Conservation (phyloP, 106 monocot species). For the Dioscorea zingiberensis region DNA sequence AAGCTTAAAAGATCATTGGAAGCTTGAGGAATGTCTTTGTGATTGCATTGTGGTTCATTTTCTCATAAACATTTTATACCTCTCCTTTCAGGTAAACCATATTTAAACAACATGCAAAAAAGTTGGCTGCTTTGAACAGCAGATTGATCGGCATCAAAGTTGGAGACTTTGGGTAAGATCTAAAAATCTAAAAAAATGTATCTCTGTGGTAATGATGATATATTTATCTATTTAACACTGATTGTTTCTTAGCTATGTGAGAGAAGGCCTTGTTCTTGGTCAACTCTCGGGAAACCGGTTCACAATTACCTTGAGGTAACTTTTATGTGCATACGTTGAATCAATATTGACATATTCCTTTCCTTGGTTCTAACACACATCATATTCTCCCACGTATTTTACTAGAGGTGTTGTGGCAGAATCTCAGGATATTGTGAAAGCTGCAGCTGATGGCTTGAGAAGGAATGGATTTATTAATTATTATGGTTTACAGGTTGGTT, state of each 20-base stretch:
- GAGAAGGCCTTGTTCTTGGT: conserved; percentile 91
- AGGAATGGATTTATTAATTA: conserved; percentile 93
- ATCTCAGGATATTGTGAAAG: conserved; percentile 61
- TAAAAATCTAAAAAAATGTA: neutral
- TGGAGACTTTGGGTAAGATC: conserved; percentile 77
- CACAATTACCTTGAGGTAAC: conserved; percentile 87
- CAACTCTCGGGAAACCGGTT: conserved; percentile 87
- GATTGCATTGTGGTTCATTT: no score
- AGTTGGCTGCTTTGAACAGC: conserved; percentile 69
- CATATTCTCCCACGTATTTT: neutral
- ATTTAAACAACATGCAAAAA: conserved; percentile 83
- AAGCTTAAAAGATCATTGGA: no score
- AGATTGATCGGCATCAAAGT: conserved; percentile 87
- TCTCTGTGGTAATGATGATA: no score
- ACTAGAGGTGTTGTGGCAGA: conserved; percentile 78
- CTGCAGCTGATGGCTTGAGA: conserved; percentile 65
- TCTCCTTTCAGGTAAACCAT: conserved; percentile 65
- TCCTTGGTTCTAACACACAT: neutral
- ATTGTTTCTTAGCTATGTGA: conserved; percentile 47
- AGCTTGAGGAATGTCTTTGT: no score
- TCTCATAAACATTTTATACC: no score
- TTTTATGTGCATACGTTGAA: conserved; percentile 2
- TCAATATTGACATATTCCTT: neutral
- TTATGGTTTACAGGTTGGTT: conserved; percentile 78
- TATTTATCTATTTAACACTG: neutral